These are phyloP conservation scores for Exobasidium cylindrosporum DNA, from an alignment of 1,284 basidiomycete species.

Conservation along the genomic window DNA sequence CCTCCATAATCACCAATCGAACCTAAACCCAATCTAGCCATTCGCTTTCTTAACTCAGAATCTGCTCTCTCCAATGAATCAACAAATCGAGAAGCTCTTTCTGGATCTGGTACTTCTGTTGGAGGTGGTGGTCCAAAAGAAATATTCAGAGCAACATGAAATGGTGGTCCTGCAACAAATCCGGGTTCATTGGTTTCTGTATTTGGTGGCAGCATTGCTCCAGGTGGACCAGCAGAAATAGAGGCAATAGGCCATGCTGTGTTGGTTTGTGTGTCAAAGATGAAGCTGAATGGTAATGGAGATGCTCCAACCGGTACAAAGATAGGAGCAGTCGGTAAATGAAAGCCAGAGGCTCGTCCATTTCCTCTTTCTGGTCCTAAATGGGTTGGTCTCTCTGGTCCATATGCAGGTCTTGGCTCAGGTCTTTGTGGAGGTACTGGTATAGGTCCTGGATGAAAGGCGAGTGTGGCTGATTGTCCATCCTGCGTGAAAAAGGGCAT, in stretches of 20 bases:
- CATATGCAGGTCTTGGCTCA: not conserved
- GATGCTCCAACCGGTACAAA: constrained; percentile 42
- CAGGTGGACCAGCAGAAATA: not conserved
- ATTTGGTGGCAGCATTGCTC: not conserved
- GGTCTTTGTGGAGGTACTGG: constrained; percentile 10
- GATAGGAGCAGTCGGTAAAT: constrained; percentile 35
- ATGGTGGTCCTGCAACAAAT: constrained; percentile 38
- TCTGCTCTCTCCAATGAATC: constrained; percentile 45
- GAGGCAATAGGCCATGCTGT: constrained; percentile 43
- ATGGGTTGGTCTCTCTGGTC: not conserved
- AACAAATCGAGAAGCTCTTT: constrained; percentile 35
- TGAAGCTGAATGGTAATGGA: constrained; percentile 43
- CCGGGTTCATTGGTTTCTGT: not conserved
- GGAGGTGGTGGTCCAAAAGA: constrained; percentile 23
- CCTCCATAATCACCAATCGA: constrained; percentile 29
- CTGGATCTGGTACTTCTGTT: constrained; percentile 30
- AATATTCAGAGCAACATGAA: constrained; percentile 39
- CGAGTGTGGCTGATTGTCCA: constrained; percentile 32
- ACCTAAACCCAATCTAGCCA: constrained; percentile 45
- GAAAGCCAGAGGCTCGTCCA: constrained; percentile 8
- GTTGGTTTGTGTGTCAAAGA: constrained; percentile 37
- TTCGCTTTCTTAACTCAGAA: constrained; percentile 46
- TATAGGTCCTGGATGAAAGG: constrained; percentile 32
- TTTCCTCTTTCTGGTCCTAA: constrained; percentile 9
- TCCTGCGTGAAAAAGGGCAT: constrained; percentile 31